Evolutionary conservation across 495 filamentous ascomycete genomes (phyloP), one percentile per base, ranked within the genome.

Genomic region (Penicillium egyptiacum): DNA sequence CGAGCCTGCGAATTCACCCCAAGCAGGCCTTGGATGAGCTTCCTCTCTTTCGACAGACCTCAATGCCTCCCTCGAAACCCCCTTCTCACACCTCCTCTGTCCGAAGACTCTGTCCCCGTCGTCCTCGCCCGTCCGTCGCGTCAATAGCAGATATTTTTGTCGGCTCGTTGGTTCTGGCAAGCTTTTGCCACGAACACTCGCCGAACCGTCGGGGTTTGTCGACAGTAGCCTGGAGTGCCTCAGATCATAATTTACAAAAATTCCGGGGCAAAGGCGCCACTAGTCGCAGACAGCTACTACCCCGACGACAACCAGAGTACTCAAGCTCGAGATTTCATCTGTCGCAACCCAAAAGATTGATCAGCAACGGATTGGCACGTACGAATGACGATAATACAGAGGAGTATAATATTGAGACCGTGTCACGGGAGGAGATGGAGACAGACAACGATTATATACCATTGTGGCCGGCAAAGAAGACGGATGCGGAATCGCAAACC

Each of bases 81-180:
- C 60, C 63, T 59, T 39, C 57, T 33, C 60, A 58, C 55, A 71
- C 70, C 64, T 62, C 64, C 62, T 65, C 67, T 43, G 56, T 67
- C 55, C 67, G 65, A 67, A 68, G 70, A 66, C 60, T 74, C 64
- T 59, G 70, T 57, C 59, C 71, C 63, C 61, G 72, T 67, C 77
- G 72, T 37, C 64, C 74, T 60, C 76, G 78, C 57, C 74, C 70
- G 8, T 65, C 63, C 56, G 63, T 72, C 60, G 70, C 70, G 63
- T 72, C 73, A 57, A 65, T 78, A 72, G 76, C 76, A 59, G 75
- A 79, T 60, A 52, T 75, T 56, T 90, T 92, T 69, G 81, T 91
- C 57, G 71, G 77, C 60, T 85, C 86, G 42, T 70, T 91, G 54
- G 83, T 85, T 53, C 72, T 80, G 58, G 88, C 86, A 46, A 78